phyloP scores from a whole-genome alignment of 805 yeast species.

The Wickerhamiella kazuoi region DNA sequence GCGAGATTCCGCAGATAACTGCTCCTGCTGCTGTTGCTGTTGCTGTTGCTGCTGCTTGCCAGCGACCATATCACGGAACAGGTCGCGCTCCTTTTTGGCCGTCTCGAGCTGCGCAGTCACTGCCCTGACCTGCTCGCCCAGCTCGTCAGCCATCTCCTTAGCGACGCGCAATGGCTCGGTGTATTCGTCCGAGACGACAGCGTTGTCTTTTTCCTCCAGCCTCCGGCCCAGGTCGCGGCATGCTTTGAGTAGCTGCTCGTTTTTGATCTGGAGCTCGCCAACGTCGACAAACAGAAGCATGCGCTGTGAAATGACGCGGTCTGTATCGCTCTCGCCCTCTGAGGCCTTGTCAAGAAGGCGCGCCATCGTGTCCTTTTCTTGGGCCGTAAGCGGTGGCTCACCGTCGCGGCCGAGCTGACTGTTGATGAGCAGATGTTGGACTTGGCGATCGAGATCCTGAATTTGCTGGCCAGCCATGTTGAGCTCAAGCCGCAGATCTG shows the following conservation, averaged over 20 bases:
- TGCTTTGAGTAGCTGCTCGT: slow-evolving; percentile 50
- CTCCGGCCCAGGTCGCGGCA: slow-evolving; percentile 56
- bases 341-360: slow-evolving; percentile 28
- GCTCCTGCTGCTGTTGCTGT: neutral
- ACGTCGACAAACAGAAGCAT: slow-evolving; percentile 52
- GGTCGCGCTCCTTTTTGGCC: slow-evolving; percentile 50
- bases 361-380: slow-evolving; percentile 49
- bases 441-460: slow-evolving; percentile 62
- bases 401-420: slow-evolving; percentile 39
- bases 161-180: slow-evolving; percentile 22
- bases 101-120: slow-evolving; percentile 36
- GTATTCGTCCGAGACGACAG: slow-evolving; percentile 14
- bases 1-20: too few relatives aligned
- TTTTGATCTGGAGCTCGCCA: slow-evolving; percentile 52
- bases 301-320: slow-evolving; percentile 50
- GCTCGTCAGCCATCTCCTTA: slow-evolving; percentile 17
- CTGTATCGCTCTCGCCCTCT: slow-evolving; percentile 44
- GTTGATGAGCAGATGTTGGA: slow-evolving; percentile 49
- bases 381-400: slow-evolving; percentile 42
- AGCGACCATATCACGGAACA: slow-evolving; percentile 24
- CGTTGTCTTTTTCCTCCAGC: slow-evolving; percentile 44
- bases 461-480: slow-evolving; percentile 37
- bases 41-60: neutral
- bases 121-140: slow-evolving; percentile 24
- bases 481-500: slow-evolving; percentile 32